phyloP scores from a whole-genome alignment of 768 basidiomycete genomes.

The Harrya chromipes region DNA sequence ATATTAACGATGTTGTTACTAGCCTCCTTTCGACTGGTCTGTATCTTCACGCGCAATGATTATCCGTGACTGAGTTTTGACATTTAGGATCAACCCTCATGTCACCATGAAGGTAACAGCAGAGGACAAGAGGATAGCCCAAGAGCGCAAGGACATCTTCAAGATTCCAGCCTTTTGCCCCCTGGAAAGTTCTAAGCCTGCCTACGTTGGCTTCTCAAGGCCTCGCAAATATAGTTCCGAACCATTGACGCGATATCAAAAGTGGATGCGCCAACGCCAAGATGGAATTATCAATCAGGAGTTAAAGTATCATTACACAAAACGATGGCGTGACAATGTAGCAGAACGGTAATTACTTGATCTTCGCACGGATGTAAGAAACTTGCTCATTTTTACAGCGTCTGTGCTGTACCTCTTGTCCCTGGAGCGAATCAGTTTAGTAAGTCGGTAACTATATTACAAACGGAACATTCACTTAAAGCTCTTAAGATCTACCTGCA shows the following conservation, averaged over 20 bases:
- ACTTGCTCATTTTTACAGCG: slow-evolving; percentile 32
- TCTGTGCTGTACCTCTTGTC: slow-evolving; percentile 51
- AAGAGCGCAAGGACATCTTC: slow-evolving; percentile 32
- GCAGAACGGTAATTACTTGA: slow-evolving; percentile 49
- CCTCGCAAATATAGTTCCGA: slow-evolving; percentile 40
- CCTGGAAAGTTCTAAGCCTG: slow-evolving; percentile 12
- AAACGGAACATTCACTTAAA: background rate
- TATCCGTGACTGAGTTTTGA: background rate
- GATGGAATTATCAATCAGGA: slow-evolving; percentile 20
- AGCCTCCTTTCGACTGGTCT: slow-evolving; percentile 74
- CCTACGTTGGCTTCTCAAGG: slow-evolving; percentile 45
- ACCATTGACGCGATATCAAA: slow-evolving; percentile 46
- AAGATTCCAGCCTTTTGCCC: slow-evolving; percentile 50
- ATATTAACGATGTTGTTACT: background rate
- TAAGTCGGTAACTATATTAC: slow-evolving; percentile 23
- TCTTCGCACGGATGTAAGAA: background rate
- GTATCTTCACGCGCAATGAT: background rate
- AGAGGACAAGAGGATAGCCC: slow-evolving; percentile 33
- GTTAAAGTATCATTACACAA: slow-evolving; percentile 59
- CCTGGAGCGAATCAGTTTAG: slow-evolving; percentile 51
- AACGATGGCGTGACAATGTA: slow-evolving; percentile 34
- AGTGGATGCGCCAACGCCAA: slow-evolving; percentile 32
- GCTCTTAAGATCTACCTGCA: slow-evolving; percentile 40
- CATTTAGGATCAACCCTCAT: slow-evolving; percentile 58
- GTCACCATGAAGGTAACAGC: slow-evolving; percentile 32